Conservation (phyloP, 2,329 filamentous ascomycete genomes). For the Bipolaris oryzae region DNA sequence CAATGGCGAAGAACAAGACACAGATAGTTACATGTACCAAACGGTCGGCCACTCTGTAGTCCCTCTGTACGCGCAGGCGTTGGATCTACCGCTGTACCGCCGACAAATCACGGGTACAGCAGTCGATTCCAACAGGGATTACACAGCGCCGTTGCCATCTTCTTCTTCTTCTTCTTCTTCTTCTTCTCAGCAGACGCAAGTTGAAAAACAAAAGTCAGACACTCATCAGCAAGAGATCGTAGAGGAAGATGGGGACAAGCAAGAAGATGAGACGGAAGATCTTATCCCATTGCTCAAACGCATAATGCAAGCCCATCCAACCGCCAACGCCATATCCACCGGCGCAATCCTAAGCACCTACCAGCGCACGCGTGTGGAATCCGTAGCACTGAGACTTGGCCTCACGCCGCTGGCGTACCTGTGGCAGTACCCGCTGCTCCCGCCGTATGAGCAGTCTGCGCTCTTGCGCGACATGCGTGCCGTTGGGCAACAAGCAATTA, state of each 20-base stretch:
- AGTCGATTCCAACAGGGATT: slow-evolving; percentile 73
- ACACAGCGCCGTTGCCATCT: slow-evolving; percentile 51
- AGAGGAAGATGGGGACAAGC: slow-evolving; percentile 14
- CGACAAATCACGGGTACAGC: slow-evolving; percentile 75
- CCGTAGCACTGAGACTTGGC: slow-evolving; percentile 82
- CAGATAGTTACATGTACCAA: slow-evolving; percentile 99
- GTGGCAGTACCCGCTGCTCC: slow-evolving; percentile 86
- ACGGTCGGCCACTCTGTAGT: slow-evolving; percentile 90
- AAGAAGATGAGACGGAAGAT: slow-evolving; percentile 83
- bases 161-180: no score
- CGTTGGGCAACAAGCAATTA: slow-evolving; percentile 80
- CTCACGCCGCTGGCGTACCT: slow-evolving; percentile 83
- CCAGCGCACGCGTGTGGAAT: slow-evolving; percentile 94
- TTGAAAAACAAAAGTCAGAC: no score
- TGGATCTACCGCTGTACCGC: slow-evolving; percentile 83
- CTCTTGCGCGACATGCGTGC: slow-evolving; percentile 82
- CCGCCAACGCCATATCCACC: slow-evolving; percentile 83
- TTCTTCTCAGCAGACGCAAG: neutral
- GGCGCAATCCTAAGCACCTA: slow-evolving; percentile 95
- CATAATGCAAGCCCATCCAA: slow-evolving; percentile 72
- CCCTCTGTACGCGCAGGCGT: slow-evolving; percentile 79
- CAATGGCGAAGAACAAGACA: slow-evolving; percentile 62
- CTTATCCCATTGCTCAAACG: slow-evolving; percentile 74
- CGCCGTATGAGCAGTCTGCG: slow-evolving; percentile 55
- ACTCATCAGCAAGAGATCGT: neutral